Base-by-base conservation (phyloP, 768 basidiomycete species). In the Phylloporus sp. region DNA sequence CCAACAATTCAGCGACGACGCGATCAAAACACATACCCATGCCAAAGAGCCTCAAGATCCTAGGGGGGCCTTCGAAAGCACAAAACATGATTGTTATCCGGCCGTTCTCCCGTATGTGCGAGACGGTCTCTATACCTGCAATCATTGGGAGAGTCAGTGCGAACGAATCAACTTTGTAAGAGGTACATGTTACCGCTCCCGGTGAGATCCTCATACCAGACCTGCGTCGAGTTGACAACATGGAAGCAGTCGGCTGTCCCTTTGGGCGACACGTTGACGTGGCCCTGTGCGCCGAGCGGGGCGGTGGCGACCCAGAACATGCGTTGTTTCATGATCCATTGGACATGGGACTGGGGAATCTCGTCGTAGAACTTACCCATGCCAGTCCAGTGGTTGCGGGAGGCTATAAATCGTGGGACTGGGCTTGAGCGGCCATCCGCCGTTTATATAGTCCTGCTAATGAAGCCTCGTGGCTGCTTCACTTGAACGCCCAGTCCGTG, bases 131-230 rank as follows among this genome's bases (percentile, higher is more conserved):
- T n/a, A 74, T 60, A 3, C 81, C 80, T 81, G 43, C 15, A 24
- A 4, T 13, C 38, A 9, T 21, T n/a, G 13, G 18, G 23, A 5
- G 9, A 9, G 18, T 42, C 29, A 38, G 36, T 18, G 11, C 20
- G 20, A 20, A 35, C 2, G 35, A 15, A 6, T 13, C 13, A 5
- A 11, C 7, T 13, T 14, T 10, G 20, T 4, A 44, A 3, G 24
- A 38, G n/a, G 14, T 22, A 36, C 18, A 15, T 63, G 67, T 32
- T 53, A 81, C 84, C 84, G 50, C 81, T 80, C 7, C 85, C 85
- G 6, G 77, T 75, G 26, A 85, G 68, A 59, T 87, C 84, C 53
- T 86, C 81, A 55, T 87, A 88, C 83, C 83, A 87, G 7, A 83
- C 82, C 44, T 65, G 69, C 40, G 68, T 74, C 8, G 73, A 62